Evolutionary conservation across 2,329 filamentous ascomycete species (phyloP), one percentile per base, ranked within the genome.

Genomic region (Coleophoma eucalyptorum): DNA sequence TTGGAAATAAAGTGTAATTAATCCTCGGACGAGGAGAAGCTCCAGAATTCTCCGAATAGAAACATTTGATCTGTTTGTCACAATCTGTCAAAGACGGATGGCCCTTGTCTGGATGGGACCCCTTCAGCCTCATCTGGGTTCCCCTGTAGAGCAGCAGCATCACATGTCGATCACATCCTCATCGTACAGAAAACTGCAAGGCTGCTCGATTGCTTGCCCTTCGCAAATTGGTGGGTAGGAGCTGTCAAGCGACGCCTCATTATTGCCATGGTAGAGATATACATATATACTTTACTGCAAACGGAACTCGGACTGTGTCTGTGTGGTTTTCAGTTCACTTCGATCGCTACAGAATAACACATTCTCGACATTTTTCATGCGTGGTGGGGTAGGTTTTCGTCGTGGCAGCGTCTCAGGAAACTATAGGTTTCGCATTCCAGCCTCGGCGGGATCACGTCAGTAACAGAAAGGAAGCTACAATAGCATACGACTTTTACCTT

Each of bases 371-470:
- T 35, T 48, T 31, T 51, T 54, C 33, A 51, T 55, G 48, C 47
- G 38, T 41, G 42, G 55, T 55, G 55, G 55, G 51, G 55, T 50
- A 34, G 10, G 13, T 40, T 46, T 45, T 47, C 40, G 43, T 48
- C 26, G 49, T 50, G 51, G 49, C 48, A 55, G 50, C 46, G 34
- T 51, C 49, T 47, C 49, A 38, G 41, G 38, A 34, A 12, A 43
- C 40, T 16, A 48, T 10, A 48, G 42, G 56, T 57, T 58, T 58
- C 56, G 56, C 26, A 38, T 38, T 38, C 13, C 35, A 38, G 35
- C 35, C 35, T 38, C 35, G 35, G 35, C 35, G 35, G 13, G 35
- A 38, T 15, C 15, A 18, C 35, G 35, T 38, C 35, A 18, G 35
- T 18, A 5, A 38, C 35, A 38, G 16, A 12, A 38, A 18, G 26